A percentile compares a stretch with the other conserved stretches of the same genome.
Conservation (phyloP, 2,329 filamentous ascomycete species). For the Fusarium praegraminearum region DNA sequence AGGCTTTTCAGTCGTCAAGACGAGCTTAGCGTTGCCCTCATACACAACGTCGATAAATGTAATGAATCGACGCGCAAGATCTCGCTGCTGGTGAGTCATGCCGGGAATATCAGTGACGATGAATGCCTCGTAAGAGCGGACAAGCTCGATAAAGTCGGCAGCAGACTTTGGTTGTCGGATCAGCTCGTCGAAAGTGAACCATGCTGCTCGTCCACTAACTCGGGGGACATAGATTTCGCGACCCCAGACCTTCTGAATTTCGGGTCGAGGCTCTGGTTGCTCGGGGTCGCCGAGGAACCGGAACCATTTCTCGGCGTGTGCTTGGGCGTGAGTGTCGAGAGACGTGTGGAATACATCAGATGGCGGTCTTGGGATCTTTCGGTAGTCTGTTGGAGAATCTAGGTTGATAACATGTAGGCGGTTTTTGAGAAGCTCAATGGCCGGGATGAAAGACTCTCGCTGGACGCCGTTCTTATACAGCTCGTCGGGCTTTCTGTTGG, state of each 20-base stretch:
- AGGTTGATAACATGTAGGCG: conserved; percentile 91
- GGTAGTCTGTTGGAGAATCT: conserved; percentile 95
- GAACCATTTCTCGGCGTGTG: conserved; percentile 96
- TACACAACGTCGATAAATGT: conserved; percentile 98
- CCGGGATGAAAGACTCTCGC: conserved; percentile 92
- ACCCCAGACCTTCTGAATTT: conserved; percentile 90
- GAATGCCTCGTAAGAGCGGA: conserved; percentile 90
- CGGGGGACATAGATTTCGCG: conserved; percentile 87
- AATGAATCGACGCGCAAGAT: conserved; percentile 92
- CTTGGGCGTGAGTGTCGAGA: conserved; percentile 79
- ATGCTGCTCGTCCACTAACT: conserved; percentile 87
- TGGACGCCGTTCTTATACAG: conserved; percentile 99
- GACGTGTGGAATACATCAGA: conserved; percentile 95
- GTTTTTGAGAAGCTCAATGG: conserved; percentile 89
- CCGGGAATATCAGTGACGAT: conserved; percentile 91
- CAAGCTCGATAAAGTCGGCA: conserved; percentile 94
- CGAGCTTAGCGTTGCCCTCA: conserved; percentile 91
- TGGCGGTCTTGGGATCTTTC: conserved; percentile 92
- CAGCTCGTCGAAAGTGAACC: conserved; percentile 93
- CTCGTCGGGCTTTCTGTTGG: conserved; percentile 95
- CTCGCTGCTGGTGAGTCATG: conserved; percentile 88
- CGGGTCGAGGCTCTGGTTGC: conserved; percentile 78
- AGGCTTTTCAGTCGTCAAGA: conserved; percentile 89
- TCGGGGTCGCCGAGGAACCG: conserved; percentile 89
- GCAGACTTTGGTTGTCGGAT: conserved; percentile 90